Evolutionary conservation across 495 filamentous ascomycete species (phyloP), one percentile per base, ranked within the genome.

Genomic region (Penicillium coffeae): DNA sequence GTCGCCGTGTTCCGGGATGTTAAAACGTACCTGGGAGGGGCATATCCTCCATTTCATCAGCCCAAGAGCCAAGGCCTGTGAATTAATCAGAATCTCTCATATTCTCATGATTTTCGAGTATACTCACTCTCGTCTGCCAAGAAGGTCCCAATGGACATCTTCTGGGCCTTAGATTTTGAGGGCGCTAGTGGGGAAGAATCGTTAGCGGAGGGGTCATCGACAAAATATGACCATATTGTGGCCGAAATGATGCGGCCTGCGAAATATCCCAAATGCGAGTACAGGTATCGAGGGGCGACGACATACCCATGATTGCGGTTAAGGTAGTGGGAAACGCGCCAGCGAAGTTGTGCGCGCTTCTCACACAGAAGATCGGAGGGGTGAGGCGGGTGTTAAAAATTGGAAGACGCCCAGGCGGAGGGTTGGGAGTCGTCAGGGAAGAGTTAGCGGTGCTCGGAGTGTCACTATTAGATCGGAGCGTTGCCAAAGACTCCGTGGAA

Each of bases 11-110:
- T 25, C 45, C 27, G 39, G 50, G 49, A 42, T 46, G 41, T 36
- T 45, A 16, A 51, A 50, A 73, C 81, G 74, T 84, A 91, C 88
- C 73, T 67, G 78, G 74, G 51, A 87, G 71, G 46, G 84, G 82
- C 72, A 79, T 78, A 56, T 93, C 88, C 65, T 97, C 93, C 78
- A 97, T 94, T 63, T 98, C 93, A 75, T 97, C 93, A 54, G 93
- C 93, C 93, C 93, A 98, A 50, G 93, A 96, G 62, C 89, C 89
- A 55, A 89, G 81, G 56, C 84, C 90, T 95, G 62, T 55, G 50
- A 46, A 58, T 78, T 65, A 77, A 74, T 58, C 68, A 59, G 60
- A 51, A 54, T 52, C 38, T 50, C 42, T 55, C 39, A 42, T 42
- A 42, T 27, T 38, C 21, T 49, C 41, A 50, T 32, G 45, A n/a